Base-by-base conservation (phyloP, 768 basidiomycete genomes). In the Kwoniella mangroviensis region DNA sequence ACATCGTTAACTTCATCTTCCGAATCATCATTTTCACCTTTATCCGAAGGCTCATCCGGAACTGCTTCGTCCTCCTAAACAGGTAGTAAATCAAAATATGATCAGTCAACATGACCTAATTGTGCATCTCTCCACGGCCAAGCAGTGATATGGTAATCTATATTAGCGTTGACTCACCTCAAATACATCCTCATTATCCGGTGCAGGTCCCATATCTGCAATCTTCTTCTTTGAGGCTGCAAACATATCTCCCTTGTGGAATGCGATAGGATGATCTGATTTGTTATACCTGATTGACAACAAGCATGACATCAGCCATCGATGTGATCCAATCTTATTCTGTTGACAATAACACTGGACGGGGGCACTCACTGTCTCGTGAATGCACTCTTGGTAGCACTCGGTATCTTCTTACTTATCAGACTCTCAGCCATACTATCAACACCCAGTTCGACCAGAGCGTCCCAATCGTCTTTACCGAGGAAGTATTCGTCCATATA, bases 381-480 rank as follows among this genome's bases (percentile, higher is more conserved):
- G 71, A 99, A 90, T 0, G 91, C 85, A 0, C 91, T 84, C 85
- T 99, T 99, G 55, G 91, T 90, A 0, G 90, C 88, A 0, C 90
- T 76, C 0, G 92, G 85, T 40, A 99, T 93, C 84, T 91, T 91
- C 86, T 96, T 97, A 76, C 92, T 83, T 12, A 96, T 87, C 1
- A 84, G 6, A 0, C 91, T 91, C 59, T 92, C 92, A 68, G 88
- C 88, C 78, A 89, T 87, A 6, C 90, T 87, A 67, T 89, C 97
- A 9, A 99, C 88, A 0, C 96, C 97, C 10, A 99, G 87, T 80
- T 98, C 96, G 63, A 98, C 88, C 63, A 98, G 86, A 11, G 93
- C 90, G 76, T 99, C 97, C 96, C 95, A 98, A 78, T 98, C 96
- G 34, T 98, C 97, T 73, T 91, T 92, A 3, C 90, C 90, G 41